A percentile compares a stretch with the other conserved stretches of the same genome.
Evolutionary conservation across 257 asterid genomes (phyloP).

Genomic region (Nicotiana paniculata): DNA sequence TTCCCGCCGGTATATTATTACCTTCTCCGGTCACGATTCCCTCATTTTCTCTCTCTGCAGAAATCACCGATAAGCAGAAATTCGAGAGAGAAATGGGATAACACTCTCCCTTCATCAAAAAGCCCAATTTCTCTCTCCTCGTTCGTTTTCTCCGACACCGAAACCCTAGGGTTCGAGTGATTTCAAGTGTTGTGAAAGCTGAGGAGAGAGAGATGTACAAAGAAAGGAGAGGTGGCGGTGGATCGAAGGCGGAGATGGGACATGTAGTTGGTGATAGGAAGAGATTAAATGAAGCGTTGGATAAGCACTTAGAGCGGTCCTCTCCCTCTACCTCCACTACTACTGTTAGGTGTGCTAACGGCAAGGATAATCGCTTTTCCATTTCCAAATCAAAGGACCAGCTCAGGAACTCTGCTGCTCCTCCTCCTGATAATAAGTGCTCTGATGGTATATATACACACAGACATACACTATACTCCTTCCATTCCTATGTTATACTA

Average conservation of each 20-base stretch:
- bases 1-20: slow-evolving; percentile 6
- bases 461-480: not conserved
- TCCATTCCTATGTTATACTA: not conserved
- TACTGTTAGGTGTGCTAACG: slow-evolving; percentile 19
- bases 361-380: slow-evolving; percentile 22
- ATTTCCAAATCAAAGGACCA: slow-evolving; percentile 21
- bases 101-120: not conserved
- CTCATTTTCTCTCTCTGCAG: not conserved
- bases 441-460: slow-evolving; percentile 19
- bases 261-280: slow-evolving; percentile 37
- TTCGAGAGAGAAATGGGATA: slow-evolving; percentile 6
- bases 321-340: slow-evolving; percentile 31
- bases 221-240: slow-evolving; percentile 34
- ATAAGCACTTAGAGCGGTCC: slow-evolving; percentile 39
- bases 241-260: slow-evolving; percentile 39
- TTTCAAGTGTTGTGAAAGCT: slow-evolving; percentile 9
- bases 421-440: slow-evolving; percentile 22
- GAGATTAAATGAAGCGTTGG: slow-evolving; percentile 44
- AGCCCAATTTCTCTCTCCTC: slow-evolving; percentile 12
- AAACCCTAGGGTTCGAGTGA: not conserved
- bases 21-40: not conserved
- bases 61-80: not conserved
- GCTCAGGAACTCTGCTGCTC: slow-evolving; percentile 3
- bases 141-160: not conserved
- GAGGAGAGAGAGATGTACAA: slow-evolving; percentile 26